Conservation (phyloP, 768 basidiomycete genomes). For the Cystofilobasidium ferigula region DNA sequence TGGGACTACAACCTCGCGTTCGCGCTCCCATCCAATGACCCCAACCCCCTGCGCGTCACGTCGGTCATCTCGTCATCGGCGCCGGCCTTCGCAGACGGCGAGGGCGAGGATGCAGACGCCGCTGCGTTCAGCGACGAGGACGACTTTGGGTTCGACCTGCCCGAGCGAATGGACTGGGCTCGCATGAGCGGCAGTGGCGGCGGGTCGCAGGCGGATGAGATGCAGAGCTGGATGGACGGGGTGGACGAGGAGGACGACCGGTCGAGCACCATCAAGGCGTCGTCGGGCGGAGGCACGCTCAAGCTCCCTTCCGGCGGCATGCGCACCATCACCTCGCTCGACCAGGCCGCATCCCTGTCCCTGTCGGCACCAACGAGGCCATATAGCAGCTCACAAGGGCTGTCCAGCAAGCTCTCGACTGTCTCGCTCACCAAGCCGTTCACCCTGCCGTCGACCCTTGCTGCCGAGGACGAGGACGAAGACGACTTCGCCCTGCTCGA, state of each 20-base stretch:
- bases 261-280: neutral
- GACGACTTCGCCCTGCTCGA: conserved; percentile 69
- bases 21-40: conserved; percentile 7
- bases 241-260: neutral
- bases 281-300: neutral
- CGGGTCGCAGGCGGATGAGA: no score
- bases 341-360: neutral
- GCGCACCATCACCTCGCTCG: neutral
- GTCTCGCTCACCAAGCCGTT: conserved; percentile 4
- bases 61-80: conserved; percentile 11
- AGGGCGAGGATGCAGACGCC: no score
- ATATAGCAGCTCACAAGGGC: neutral
- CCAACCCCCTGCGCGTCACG: conserved; percentile 14
- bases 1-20: conserved; percentile 21
- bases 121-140: neutral
- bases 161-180: neutral
- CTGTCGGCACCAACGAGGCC: neutral
- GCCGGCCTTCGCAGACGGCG: neutral
- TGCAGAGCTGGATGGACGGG: neutral
- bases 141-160: neutral
- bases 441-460: neutral
- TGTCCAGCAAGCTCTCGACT: neutral
- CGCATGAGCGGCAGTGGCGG: neutral
- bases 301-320: neutral
- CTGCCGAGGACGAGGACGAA: conserved; percentile 71